phyloP scores from a whole-genome alignment of 768 basidiomycete genomes.

The Russula foetens region DNA sequence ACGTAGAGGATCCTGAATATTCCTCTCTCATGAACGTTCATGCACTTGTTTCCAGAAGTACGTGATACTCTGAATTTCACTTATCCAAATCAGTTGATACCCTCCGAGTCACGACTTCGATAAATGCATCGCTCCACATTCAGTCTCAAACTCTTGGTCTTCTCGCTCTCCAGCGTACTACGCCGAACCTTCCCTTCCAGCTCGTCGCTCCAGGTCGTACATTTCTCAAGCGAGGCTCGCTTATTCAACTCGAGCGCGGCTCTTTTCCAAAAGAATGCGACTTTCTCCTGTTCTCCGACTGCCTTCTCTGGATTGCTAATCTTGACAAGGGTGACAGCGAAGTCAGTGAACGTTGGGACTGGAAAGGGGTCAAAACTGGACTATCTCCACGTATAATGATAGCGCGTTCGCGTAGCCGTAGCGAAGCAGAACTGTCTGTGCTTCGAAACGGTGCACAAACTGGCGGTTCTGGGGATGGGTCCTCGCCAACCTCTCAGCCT shows the following conservation, averaged over 20 bases:
- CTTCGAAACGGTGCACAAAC: constrained; percentile 16
- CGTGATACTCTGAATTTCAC: constrained; percentile 13
- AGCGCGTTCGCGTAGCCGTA: constrained; percentile 45
- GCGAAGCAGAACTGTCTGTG: constrained; percentile 46
- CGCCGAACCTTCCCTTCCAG: constrained; percentile 66
- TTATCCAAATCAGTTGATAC: constrained; percentile 10
- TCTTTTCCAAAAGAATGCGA: constrained; percentile 49
- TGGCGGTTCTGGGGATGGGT: background rate
- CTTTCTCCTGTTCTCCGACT: constrained; percentile 79
- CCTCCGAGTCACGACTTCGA: constrained; percentile 58
- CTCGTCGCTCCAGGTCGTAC: constrained; percentile 76
- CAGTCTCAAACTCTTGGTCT: constrained; percentile 72
- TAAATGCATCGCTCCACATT: constrained; percentile 71
- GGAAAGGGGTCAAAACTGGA: constrained; percentile 17
- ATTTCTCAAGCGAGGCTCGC: constrained; percentile 58
- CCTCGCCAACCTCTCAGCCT: background rate
- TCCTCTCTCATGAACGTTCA: constrained; percentile 50
- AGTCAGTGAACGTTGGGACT: constrained; percentile 18
- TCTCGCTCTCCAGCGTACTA: constrained; percentile 71
- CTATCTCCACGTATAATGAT: constrained; percentile 27
- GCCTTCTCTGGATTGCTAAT: constrained; percentile 64
- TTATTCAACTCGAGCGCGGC: constrained; percentile 49
- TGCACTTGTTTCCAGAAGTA: constrained; percentile 69
- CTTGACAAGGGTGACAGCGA: constrained; percentile 28
- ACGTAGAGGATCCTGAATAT: constrained; percentile 59